Conservation (phyloP, 768 basidiomycete genomes). For the Boletus rex-veris region DNA sequence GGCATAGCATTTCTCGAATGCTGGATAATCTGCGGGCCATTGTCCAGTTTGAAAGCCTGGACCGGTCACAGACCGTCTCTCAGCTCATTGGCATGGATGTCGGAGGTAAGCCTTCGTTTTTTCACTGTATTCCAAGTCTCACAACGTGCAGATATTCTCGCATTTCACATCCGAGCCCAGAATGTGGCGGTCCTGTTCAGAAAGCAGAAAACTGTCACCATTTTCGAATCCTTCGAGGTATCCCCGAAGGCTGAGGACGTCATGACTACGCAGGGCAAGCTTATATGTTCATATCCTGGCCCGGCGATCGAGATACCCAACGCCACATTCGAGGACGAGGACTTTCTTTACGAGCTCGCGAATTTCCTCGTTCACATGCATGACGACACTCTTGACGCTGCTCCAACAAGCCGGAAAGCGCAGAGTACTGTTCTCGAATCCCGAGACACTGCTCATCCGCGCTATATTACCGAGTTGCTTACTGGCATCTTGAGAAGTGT, state of each 20-base stretch:
- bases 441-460: conserved; percentile 33
- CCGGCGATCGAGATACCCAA: conserved; percentile 39
- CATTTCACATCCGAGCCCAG: conserved; percentile 40
- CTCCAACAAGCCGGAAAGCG: conserved; percentile 3
- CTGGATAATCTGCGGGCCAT: conserved; percentile 20
- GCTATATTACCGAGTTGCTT: conserved; percentile 46
- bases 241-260: conserved; percentile 37
- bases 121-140: background rate
- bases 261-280: conserved; percentile 38
- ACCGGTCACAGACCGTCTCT: conserved; percentile 1
- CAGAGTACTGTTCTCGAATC: conserved; percentile 6
- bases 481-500: conserved; percentile 41
- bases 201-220: conserved; percentile 19
- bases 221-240: conserved; percentile 48
- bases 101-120: conserved; percentile 2
- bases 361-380: conserved; percentile 37
- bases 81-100: conserved; percentile 9
- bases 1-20: conserved; percentile 34
- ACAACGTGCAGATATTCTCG: conserved; percentile 33
- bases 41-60: conserved; percentile 12
- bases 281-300: conserved; percentile 44
- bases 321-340: conserved; percentile 22
- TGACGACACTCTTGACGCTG: conserved; percentile 30
- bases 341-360: conserved; percentile 35
- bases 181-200: conserved; percentile 46